These are phyloP conservation scores for Oryza meyeriana DNA, from an alignment of 176 grass and related monocot species.

Conservation along the genomic window DNA sequence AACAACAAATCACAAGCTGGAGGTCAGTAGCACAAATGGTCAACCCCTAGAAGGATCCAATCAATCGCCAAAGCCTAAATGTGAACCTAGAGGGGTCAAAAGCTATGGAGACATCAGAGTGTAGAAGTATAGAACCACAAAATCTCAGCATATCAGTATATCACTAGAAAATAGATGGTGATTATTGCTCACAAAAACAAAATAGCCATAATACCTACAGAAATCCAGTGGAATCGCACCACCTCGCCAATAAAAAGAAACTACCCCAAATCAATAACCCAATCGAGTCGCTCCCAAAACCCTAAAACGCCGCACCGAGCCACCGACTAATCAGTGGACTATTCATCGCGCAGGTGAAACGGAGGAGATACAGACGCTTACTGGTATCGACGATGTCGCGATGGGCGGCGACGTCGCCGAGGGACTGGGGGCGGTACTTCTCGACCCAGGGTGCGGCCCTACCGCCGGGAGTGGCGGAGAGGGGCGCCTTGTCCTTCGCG, in stretches of 20 bases:
- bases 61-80: neutral
- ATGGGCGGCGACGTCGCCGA: conserved; percentile 91
- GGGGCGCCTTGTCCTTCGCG: conserved; percentile 53
- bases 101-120: neutral
- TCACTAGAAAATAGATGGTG: neutral
- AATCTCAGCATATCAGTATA: conserved; percentile 19
- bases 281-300: neutral
- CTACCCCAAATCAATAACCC: neutral
- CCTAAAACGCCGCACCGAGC: neutral
- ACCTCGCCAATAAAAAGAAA: neutral
- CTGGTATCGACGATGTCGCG: conserved; percentile 95
- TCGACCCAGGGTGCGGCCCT: conserved; percentile 93
- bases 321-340: neutral
- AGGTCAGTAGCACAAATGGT: neutral
- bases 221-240: neutral
- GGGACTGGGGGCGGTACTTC: conserved; percentile 91
- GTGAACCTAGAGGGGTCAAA: neutral
- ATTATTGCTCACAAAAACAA: neutral
- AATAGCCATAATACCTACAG: neutral
- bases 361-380: conserved; percentile 21
- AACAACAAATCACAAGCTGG: neutral
- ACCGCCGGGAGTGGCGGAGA: conserved; percentile 17
- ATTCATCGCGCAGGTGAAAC: neutral
- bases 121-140: neutral
- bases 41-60: neutral